phyloP scores from a whole-genome alignment of 2,329 filamentous ascomycete genomes.

The Penicillium polonicum region DNA sequence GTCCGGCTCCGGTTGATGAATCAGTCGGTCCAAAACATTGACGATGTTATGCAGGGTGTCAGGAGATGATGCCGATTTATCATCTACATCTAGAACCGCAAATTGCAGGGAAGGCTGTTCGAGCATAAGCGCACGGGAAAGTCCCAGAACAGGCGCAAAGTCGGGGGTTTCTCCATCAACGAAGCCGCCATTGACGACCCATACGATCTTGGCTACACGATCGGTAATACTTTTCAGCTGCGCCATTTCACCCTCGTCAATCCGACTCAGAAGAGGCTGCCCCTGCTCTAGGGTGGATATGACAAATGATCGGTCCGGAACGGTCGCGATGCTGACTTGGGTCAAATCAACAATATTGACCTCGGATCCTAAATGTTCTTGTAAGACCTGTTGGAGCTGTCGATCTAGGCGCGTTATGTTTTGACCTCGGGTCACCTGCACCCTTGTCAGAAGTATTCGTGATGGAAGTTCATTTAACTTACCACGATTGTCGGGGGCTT shows the following conservation, averaged over 20 bases:
- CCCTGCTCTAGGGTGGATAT: slow-evolving; percentile 3
- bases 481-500: background rate
- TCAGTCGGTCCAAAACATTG: background rate
- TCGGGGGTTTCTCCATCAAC: slow-evolving; percentile 8
- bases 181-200: slow-evolving; percentile 8
- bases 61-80: background rate
- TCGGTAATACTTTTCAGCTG: slow-evolving; percentile 12
- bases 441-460: background rate
- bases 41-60: background rate
- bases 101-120: slow-evolving; percentile 15
- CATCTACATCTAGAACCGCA: background rate
- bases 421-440: background rate
- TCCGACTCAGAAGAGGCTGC: slow-evolving; percentile 3
- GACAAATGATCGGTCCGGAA: background rate
- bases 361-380: background rate
- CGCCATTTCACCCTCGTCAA: slow-evolving; percentile 1
- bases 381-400: background rate
- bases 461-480: background rate
- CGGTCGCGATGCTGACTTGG: background rate
- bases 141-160: slow-evolving; percentile 5
- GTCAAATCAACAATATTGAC: background rate
- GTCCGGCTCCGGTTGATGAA: background rate
- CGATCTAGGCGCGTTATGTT: background rate
- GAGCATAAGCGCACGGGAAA: slow-evolving; percentile 8
- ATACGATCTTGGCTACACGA: slow-evolving; percentile 6